phyloP scores from a whole-genome alignment of 805 yeast species.

The Starmerella potacharoeniae region DNA sequence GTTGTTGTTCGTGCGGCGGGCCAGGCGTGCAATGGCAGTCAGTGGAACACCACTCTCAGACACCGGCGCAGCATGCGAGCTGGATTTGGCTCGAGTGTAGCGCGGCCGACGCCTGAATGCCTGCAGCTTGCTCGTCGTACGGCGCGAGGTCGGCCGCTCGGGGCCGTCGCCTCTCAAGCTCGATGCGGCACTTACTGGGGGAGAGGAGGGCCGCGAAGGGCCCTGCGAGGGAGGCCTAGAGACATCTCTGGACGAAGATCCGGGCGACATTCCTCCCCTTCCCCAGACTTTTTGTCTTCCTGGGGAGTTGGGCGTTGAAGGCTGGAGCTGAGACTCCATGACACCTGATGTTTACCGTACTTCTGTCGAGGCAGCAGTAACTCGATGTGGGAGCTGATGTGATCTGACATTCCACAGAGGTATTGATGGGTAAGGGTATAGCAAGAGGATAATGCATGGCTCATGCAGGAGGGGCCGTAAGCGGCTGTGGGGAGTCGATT shows the following conservation, averaged over 20 bases:
- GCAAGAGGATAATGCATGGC: not conserved
- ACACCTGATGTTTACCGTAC: not conserved
- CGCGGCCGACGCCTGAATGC: slow-evolving; percentile 6
- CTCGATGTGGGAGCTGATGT: not conserved
- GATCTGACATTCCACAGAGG: slow-evolving; percentile 2
- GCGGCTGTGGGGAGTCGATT: not conserved
- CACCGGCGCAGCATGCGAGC: not conserved
- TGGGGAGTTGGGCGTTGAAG: not conserved
- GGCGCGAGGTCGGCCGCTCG: slow-evolving; percentile 9
- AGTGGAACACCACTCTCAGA: slow-evolving; percentile 5
- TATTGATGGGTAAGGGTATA: not conserved
- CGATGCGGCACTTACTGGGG: not conserved
- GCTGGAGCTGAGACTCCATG: not conserved
- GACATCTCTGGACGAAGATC: not conserved
- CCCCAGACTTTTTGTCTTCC: not conserved
- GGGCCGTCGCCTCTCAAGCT: not conserved
- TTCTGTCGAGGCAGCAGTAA: not conserved
- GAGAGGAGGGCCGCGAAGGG: not conserved
- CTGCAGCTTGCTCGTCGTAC: slow-evolving; percentile 4
- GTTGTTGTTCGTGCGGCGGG: slow-evolving; percentile 20
- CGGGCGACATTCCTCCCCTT: not conserved
- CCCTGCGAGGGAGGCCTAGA: not conserved
- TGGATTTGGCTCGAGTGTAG: slow-evolving; percentile 5
- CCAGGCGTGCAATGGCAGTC: slow-evolving; percentile 13
- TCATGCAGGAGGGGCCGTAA: not conserved